Base-by-base conservation (phyloP, 164 flowering plant species). In the Sextonia rubra region DNA sequence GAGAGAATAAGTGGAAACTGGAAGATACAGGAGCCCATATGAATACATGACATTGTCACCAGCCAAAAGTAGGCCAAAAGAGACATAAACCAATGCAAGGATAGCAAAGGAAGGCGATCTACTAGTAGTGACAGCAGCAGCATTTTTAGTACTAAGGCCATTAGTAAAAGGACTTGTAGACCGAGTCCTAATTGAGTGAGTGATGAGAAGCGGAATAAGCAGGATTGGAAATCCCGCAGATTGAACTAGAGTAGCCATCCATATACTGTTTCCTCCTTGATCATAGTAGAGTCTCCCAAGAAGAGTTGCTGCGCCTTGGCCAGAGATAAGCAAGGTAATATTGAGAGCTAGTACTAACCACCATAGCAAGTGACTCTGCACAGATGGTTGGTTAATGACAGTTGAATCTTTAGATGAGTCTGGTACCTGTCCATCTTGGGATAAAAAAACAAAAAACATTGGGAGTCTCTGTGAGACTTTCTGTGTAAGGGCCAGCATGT, bases 291-390 rank as follows among this genome's bases (percentile, higher is more conserved):
- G 66, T 23, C 82, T 75, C 20, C 82, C 81, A 3, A 82, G 70
- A 17, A 82, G 82, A 70, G 74, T 75, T 12, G 75, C 80, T 0
- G 60, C 70, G 29, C 78, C 12, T 71, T 78, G 79, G 2, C 83
- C 81, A n/a, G 47, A 11, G 37, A 88, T 74, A 55, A 85, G 60
- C 12, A 79, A 74, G 56, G 76, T 0, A 0, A 73, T 58, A 71
- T 80, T 81, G 11, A 85, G 5, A 27, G 73, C 75, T 12, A 85
- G 76, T 22, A 77, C 23, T 25, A 88, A 61, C 87, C 88, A 83
- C 86, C 85, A 67, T 30, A 60, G 67, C 63, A 64, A 75, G 18
- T 63, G 68, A 60, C 30, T 71, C 29, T 32, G 47, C 30, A 18
- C 22, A 14, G 67, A 60, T 48, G 47, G 52, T 55, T 66, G 68